Evolutionary conservation across 495 filamentous ascomycete species (phyloP).

Genomic region (Chaetomidium leptoderma): DNA sequence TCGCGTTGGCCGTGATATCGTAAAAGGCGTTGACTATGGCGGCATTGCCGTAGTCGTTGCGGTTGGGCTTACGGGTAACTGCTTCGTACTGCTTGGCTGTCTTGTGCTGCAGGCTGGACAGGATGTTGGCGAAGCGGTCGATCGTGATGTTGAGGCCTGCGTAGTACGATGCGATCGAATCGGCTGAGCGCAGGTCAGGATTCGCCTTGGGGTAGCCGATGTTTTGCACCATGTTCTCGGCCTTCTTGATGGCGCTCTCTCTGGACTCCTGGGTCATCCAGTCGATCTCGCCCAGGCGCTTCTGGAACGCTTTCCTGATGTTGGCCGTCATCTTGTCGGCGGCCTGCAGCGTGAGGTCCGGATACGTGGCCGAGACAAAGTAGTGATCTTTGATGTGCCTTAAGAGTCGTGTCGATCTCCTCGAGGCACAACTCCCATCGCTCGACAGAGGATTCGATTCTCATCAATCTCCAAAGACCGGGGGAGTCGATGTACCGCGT

Average conservation of each 20-base stretch:
- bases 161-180: conserved; percentile 58
- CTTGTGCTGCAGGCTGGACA: conserved; percentile 46
- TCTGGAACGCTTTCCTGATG: conserved; percentile 59
- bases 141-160: conserved; percentile 48
- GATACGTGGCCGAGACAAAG: conserved; percentile 64
- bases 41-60: conserved; percentile 58
- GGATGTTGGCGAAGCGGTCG: conserved; percentile 57
- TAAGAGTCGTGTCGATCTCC: conserved; percentile 50
- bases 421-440: conserved; percentile 62
- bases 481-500: background rate
- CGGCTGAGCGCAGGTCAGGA: conserved; percentile 58
- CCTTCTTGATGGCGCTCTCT: conserved; percentile 60
- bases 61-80: conserved; percentile 58
- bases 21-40: conserved; percentile 62
- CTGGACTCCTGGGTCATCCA: conserved; percentile 70
- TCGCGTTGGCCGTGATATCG: conserved; percentile 59
- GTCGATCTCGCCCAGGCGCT: conserved; percentile 50
- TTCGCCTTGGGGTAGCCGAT: conserved; percentile 57
- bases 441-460: background rate
- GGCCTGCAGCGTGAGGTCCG: conserved; percentile 57
- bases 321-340: conserved; percentile 67
- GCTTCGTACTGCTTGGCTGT: conserved; percentile 48
- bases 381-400: conserved; percentile 57
- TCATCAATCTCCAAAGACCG: background rate
- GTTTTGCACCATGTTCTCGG: conserved; percentile 67